A percentile compares a stretch with the other conserved stretches of the same genome.
Conservation (phyloP, 2,329 filamentous ascomycete genomes). For the Berkeleyomyces rouxiae region DNA sequence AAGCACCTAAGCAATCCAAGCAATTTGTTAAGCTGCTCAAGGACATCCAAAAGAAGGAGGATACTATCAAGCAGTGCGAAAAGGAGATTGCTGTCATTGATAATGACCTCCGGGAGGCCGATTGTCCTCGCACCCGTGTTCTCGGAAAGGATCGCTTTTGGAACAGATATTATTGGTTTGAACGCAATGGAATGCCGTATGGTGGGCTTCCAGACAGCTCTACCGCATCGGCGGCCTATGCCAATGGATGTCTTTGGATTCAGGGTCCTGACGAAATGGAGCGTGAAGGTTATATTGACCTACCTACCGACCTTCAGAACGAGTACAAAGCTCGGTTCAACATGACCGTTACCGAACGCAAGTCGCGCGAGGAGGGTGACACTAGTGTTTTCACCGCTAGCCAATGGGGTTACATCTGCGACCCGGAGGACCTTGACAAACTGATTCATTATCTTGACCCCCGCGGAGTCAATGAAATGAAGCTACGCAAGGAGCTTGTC, state of each 20-base stretch:
- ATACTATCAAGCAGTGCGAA: conserved; percentile 64
- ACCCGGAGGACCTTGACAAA: conserved; percentile 58
- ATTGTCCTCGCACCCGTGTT: conserved; percentile 77
- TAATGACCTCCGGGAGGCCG: conserved; percentile 82
- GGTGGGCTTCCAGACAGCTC: conserved; percentile 76
- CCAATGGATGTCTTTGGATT: conserved; percentile 90
- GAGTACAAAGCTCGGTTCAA: conserved; percentile 64
- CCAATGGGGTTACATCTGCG: conserved; percentile 87
- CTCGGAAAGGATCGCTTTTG: conserved; percentile 92
- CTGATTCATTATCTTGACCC: conserved; percentile 80
- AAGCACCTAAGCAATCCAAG: conserved; percentile 64
- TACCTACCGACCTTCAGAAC: conserved; percentile 50
- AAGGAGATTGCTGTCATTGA: conserved; percentile 73
- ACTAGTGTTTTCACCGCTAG: conserved; percentile 60
- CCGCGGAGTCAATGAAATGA: conserved; percentile 70
- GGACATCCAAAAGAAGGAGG: conserved; percentile 77
- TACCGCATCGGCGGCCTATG: conserved; percentile 72
- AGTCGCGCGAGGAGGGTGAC: conserved; percentile 66
- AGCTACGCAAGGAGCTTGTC: conserved; percentile 72
- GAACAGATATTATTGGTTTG: conserved; percentile 99
- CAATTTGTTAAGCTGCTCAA: conserved; percentile 76
- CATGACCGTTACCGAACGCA: conserved; percentile 72
- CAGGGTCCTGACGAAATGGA: conserved; percentile 88
- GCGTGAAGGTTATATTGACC: conserved; percentile 69
- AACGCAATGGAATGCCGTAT: conserved; percentile 95